phyloP scores from a whole-genome alignment of 2,329 filamentous ascomycete species.

The Curvularia hawaiiensis region DNA sequence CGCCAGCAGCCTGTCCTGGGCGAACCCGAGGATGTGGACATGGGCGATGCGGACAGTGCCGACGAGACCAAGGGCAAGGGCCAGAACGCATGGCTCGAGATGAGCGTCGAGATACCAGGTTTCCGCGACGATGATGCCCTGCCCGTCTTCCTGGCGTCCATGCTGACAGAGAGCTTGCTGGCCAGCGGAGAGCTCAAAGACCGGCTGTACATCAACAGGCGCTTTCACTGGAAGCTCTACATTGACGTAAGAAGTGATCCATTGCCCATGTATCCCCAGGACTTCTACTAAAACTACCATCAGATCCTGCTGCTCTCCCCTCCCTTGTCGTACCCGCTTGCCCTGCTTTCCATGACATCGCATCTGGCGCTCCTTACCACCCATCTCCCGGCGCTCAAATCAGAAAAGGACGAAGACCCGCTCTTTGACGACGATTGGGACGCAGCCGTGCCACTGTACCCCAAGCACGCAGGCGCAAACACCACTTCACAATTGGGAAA shows the following conservation, averaged over 20 bases:
- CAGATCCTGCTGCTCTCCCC: constrained; percentile 93
- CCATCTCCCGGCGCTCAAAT: constrained; percentile 81
- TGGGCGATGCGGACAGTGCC: constrained; percentile 43
- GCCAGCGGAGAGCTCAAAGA: constrained; percentile 69
- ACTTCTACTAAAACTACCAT: constrained; percentile 8
- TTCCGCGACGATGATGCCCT: constrained; percentile 87
- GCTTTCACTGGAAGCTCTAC: constrained; percentile 97
- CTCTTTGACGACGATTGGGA: constrained; percentile 99
- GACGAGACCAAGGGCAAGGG: constrained; percentile 45
- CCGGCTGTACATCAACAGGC: constrained; percentile 81
- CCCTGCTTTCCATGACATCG: constrained; percentile 88
- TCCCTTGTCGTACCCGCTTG: constrained; percentile 89
- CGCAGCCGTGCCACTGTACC: constrained; percentile 77
- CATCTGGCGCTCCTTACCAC: constrained; percentile 92
- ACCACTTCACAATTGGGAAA: constrained; percentile 48
- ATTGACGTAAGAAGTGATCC: constrained; percentile 71
- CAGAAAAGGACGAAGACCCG: constrained; percentile 91
- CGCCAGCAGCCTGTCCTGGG: constrained; percentile 33
- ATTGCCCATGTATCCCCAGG: neutral
- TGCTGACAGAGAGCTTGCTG: constrained; percentile 86
- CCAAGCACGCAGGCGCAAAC: constrained; percentile 48
- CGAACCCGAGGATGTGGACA: constrained; percentile 47
- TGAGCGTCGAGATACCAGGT: constrained; percentile 90
- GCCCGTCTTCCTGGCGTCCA: constrained; percentile 84
- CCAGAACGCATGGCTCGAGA: constrained; percentile 80